These are phyloP conservation scores for Yarrowia bubula DNA, from an alignment of 805 yeast species.

Conservation along the genomic window DNA sequence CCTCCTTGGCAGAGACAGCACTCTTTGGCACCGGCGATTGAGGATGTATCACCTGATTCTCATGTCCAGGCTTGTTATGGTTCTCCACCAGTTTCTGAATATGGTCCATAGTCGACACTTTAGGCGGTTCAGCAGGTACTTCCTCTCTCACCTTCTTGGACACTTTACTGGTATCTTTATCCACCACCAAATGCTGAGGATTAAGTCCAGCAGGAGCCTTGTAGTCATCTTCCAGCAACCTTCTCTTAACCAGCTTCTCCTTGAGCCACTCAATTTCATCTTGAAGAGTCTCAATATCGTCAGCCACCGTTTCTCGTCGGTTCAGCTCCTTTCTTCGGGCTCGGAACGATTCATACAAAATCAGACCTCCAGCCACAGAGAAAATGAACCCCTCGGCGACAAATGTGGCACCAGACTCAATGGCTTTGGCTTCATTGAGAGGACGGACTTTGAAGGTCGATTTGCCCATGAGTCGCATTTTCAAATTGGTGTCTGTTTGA, in stretches of 20 bases:
- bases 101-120: slow-evolving; percentile 3
- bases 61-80: slow-evolving; percentile 11
- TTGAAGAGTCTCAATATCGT: slow-evolving; percentile 67
- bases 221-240: slow-evolving; percentile 48
- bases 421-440: slow-evolving; percentile 75
- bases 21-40: slow-evolving; percentile 12
- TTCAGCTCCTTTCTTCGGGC: slow-evolving; percentile 61
- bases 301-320: slow-evolving; percentile 65
- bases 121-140: neutral
- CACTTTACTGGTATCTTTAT: slow-evolving; percentile 22
- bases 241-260: slow-evolving; percentile 41
- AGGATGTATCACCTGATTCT: slow-evolving; percentile 2
- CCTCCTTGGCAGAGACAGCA: slow-evolving; percentile 12
- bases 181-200: slow-evolving; percentile 46
- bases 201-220: slow-evolving; percentile 48
- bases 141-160: slow-evolving; percentile 21
- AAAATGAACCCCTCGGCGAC: slow-evolving; percentile 76
- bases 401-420: slow-evolving; percentile 78
- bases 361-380: slow-evolving; percentile 73
- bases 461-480: slow-evolving; percentile 60
- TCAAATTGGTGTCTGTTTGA: slow-evolving; percentile 57
- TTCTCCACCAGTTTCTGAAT: slow-evolving; percentile 7
- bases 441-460: slow-evolving; percentile 60
- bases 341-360: slow-evolving; percentile 68
- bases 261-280: slow-evolving; percentile 61